Evolutionary conservation across 2,329 filamentous ascomycete species (phyloP), one percentile per base, ranked within the genome.

Genomic region (Rhynchosporium graminicola): DNA sequence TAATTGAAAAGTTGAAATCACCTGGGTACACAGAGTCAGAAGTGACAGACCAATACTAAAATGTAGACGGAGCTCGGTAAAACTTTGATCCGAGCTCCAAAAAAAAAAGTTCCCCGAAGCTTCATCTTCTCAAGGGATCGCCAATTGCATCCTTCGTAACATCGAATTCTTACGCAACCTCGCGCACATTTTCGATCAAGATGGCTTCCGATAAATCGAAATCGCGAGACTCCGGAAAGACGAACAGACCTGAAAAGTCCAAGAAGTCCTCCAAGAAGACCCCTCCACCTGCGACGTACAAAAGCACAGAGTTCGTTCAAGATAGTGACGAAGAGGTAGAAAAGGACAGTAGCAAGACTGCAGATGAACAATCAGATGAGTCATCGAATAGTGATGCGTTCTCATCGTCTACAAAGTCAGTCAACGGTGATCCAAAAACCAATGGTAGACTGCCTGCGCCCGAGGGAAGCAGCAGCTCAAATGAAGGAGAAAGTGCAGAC

Each of bases 401-500:
- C 5, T 66, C 65, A 3, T 47, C 68, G 26, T 64, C 68, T 47
- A 60, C 57, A 8, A 69, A 68, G 13, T 62, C 61, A 20, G 40
- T 46, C 28, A 55, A 62, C 20, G 15, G 40, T 12, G 47, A 13
- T 51, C 61, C 2, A 67, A 70, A 70, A 50, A 12, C 59, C 59
- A 72, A 71, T 69, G 66, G 69, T 63, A 72, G 68, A 65, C 28
- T 60, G n/a, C 59, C 61, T 45, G 65, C 63, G 9, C 61, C 65
- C 36, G 52, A 48, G 28, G 64, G 58, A 38, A 68, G 64, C 51
- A 67, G 64, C 47, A 68, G 66, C 61, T 66, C 66, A 50, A 72
- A 65, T 60, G 64, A 72, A 20, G 73, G 70, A 42, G 72, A 70
- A 31, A 73, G 69, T 38, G 68, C 64, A 38, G 74, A 74, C 3